Evolutionary conservation across 1,139 yeast genomes (phyloP).

Genomic region (Magnusiomyces clavatus): DNA sequence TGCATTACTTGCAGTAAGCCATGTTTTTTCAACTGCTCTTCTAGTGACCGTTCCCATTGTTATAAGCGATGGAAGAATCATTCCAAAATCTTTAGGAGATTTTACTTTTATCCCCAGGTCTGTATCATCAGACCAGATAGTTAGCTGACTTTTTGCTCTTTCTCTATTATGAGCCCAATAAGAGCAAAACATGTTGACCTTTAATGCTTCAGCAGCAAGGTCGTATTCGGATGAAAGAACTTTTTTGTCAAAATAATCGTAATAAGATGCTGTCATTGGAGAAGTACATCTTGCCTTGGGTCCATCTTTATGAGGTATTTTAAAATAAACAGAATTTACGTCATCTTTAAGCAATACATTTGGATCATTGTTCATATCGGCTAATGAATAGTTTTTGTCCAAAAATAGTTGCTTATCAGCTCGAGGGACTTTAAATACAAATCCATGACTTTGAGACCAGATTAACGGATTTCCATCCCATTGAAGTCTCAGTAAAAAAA

Average conservation of each 20-base stretch:
- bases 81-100: constrained; percentile 43
- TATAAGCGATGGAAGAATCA: constrained; percentile 74
- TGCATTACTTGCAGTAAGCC: constrained; percentile 97
- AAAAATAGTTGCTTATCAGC: constrained; percentile 36
- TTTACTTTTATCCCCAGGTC: constrained; percentile 29
- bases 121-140: constrained; percentile 44
- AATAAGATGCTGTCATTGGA: constrained; percentile 71
- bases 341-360: constrained; percentile 23
- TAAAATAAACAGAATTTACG: constrained; percentile 37
- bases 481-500: constrained; percentile 62
- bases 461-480: constrained; percentile 83
- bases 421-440: constrained; percentile 68
- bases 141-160: constrained; percentile 77
- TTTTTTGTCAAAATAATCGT: constrained; percentile 66
- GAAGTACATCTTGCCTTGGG: constrained; percentile 64
- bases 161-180: constrained; percentile 93
- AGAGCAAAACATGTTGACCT: constrained; percentile 69
- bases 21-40: constrained; percentile 93
- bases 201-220: constrained; percentile 69
- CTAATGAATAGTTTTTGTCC: constrained; percentile 45
- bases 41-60: constrained; percentile 97
- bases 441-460: constrained; percentile 76
- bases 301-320: constrained; percentile 91
- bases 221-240: constrained; percentile 62
- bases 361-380: constrained; percentile 34